These are phyloP conservation scores for Russula emetica DNA, from an alignment of 768 basidiomycete genomes.

Conservation along the genomic window DNA sequence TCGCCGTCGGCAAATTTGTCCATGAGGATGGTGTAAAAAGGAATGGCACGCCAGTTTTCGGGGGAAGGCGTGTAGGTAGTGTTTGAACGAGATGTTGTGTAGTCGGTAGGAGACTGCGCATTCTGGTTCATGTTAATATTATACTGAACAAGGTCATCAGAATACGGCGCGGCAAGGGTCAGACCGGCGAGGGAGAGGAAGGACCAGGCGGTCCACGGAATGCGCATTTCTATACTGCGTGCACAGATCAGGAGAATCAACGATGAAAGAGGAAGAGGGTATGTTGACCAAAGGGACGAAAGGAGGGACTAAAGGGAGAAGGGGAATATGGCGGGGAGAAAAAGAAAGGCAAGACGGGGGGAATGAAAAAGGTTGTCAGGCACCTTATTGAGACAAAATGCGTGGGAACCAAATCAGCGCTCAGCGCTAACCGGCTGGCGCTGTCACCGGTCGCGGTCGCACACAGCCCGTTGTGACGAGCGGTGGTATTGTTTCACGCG, in stretches of 20 bases:
- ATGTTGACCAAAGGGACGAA: neutral
- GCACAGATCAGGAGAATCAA: neutral
- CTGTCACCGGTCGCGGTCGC: neutral
- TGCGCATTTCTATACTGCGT: constrained; percentile 10
- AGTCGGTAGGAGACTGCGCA: constrained; percentile 62
- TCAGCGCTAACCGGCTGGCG: neutral
- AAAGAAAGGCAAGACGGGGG: neutral
- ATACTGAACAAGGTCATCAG: constrained; percentile 60
- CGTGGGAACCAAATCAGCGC: neutral
- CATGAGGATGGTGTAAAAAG: constrained; percentile 75
- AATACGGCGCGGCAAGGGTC: constrained; percentile 59
- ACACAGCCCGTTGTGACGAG: neutral
- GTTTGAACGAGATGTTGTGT: constrained; percentile 57
- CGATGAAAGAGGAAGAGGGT: neutral
- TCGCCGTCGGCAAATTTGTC: constrained; percentile 96
- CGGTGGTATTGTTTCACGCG: neutral
- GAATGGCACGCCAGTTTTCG: constrained; percentile 77
- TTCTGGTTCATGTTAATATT: constrained; percentile 77
- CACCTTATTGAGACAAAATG: neutral
- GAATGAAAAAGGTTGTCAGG: neutral
- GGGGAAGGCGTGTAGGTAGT: constrained; percentile 75
- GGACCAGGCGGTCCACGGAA: constrained; percentile 42
- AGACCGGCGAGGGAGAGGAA: constrained; percentile 40
- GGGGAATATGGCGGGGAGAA: neutral
- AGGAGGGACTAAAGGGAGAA: neutral